phyloP scores from a whole-genome alignment of 495 filamentous ascomycete species.

The Penicillium manginii region DNA sequence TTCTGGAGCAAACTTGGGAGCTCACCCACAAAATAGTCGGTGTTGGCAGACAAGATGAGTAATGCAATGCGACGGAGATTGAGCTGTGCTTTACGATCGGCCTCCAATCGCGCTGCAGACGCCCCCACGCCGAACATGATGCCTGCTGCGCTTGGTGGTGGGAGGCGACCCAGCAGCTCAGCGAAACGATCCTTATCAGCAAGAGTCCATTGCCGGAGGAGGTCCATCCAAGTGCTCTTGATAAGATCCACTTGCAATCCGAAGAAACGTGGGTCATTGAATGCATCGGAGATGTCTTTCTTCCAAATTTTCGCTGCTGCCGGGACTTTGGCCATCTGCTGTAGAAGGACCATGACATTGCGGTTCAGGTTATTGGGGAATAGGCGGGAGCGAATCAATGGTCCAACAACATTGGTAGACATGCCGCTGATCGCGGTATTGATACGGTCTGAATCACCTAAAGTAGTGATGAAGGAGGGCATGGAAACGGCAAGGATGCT shows the following conservation, averaged over 20 bases:
- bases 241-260: slow-evolving; percentile 64
- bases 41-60: slow-evolving; percentile 70
- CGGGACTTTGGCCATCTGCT: slow-evolving; percentile 74
- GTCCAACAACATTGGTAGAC: slow-evolving; percentile 80
- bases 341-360: slow-evolving; percentile 70
- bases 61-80: slow-evolving; percentile 83
- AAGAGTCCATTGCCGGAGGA: slow-evolving; percentile 80
- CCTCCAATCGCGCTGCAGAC: slow-evolving; percentile 89
- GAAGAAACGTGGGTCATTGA: slow-evolving; percentile 89
- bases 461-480: slow-evolving; percentile 80
- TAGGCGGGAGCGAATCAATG: slow-evolving; percentile 78
- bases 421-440: slow-evolving; percentile 75
- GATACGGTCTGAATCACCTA: slow-evolving; percentile 85
- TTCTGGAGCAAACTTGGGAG: slow-evolving; percentile 77
- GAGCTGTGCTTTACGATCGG: slow-evolving; percentile 89
- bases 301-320: slow-evolving; percentile 89
- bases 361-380: slow-evolving; percentile 87
- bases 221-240: slow-evolving; percentile 74
- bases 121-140: slow-evolving; percentile 98
- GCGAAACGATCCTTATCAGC: slow-evolving; percentile 86
- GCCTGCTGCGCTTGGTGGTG: slow-evolving; percentile 88
- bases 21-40: slow-evolving; percentile 80
- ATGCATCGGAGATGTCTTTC: slow-evolving; percentile 88
- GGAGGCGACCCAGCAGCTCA: slow-evolving; percentile 77
- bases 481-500: slow-evolving; percentile 77